Percentiles rank a stretch among this genome's conserved stretches.
These are phyloP conservation scores for Ceratobasidium papillatum DNA, from an alignment of 1,284 basidiomycete genomes.

Conservation along the genomic window DNA sequence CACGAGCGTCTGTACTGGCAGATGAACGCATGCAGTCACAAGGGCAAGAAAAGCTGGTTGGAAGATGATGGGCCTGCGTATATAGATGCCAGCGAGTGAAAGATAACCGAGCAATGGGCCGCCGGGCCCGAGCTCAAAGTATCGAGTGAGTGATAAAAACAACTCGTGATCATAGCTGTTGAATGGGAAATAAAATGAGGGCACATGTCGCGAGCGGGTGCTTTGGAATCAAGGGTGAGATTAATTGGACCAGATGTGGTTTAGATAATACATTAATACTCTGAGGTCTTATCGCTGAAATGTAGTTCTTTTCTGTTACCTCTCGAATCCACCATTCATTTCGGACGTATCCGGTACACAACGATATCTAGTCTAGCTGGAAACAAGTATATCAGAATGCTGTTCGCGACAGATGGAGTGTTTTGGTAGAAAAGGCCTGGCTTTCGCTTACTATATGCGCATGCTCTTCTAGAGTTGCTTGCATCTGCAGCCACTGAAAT, in stretches of 20 bases:
- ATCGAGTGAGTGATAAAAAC: background rate
- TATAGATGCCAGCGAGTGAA: background rate
- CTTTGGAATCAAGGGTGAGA: background rate
- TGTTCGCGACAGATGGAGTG: background rate
- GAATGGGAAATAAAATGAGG: background rate
- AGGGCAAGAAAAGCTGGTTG: background rate
- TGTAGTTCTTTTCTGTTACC: background rate
- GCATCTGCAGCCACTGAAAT: background rate
- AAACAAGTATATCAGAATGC: background rate
- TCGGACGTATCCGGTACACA: background rate
- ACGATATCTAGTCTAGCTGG: background rate
- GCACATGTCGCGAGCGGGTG: background rate
- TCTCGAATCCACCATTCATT: background rate
- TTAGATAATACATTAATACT: background rate
- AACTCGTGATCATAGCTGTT: background rate
- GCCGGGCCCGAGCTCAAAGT: background rate
- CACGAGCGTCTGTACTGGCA: background rate
- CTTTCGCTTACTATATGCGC: background rate
- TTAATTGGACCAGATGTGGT: background rate
- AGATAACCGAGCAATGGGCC: background rate
- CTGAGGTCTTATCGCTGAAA: background rate
- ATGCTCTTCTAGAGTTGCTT: background rate
- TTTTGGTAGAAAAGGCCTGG: background rate
- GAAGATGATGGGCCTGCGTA: background rate
- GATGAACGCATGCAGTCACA: background rate